Evolutionary conservation across 2,329 filamentous ascomycete species (phyloP).

Genomic region (Ophioceras dolichostomum): DNA sequence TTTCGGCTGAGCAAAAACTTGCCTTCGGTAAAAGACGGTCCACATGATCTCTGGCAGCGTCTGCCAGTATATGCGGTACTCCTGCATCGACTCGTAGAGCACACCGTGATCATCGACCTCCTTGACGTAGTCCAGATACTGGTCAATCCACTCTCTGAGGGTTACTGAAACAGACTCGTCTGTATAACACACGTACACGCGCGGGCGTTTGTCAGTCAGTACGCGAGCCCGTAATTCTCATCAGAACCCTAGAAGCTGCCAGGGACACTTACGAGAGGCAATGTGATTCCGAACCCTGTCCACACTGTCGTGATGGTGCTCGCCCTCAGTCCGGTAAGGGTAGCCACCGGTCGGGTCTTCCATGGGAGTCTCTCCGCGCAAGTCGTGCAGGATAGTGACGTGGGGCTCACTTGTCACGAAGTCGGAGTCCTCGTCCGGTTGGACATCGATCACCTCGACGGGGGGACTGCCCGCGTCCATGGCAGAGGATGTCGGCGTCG

Average conservation of each 20-base stretch:
- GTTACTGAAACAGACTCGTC: too few species aligned
- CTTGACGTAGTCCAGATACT: slow-evolving; percentile 29
- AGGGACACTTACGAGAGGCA: not conserved
- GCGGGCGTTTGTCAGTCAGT: too few species aligned
- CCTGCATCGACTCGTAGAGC: slow-evolving; percentile 28
- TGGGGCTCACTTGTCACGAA: slow-evolving; percentile 8
- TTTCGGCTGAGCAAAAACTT: slow-evolving; percentile 16
- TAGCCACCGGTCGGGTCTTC: slow-evolving; percentile 32
- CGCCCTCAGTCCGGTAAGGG: slow-evolving; percentile 24
- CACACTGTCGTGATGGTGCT: slow-evolving; percentile 7
- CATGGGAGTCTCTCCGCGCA: slow-evolving; percentile 9
- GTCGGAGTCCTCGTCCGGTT: slow-evolving; percentile 20
- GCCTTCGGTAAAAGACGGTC: slow-evolving; percentile 9
- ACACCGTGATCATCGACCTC: slow-evolving; percentile 18
- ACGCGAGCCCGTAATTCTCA: too few species aligned
- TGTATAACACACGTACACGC: too few species aligned
- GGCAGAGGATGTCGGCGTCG: slow-evolving; percentile 20
- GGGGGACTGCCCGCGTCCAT: slow-evolving; percentile 30
- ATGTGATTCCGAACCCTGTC: not conserved
- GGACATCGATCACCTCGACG: slow-evolving; percentile 27
- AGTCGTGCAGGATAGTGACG: slow-evolving; percentile 12
- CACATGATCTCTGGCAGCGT: slow-evolving; percentile 37
- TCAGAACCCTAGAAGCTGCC: too few species aligned
- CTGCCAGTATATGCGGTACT: slow-evolving; percentile 37
- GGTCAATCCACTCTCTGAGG: slow-evolving; percentile 37